Evolutionary conservation across 148 eudicot species (phyloP).

Genomic region (Camellia sinensis): DNA sequence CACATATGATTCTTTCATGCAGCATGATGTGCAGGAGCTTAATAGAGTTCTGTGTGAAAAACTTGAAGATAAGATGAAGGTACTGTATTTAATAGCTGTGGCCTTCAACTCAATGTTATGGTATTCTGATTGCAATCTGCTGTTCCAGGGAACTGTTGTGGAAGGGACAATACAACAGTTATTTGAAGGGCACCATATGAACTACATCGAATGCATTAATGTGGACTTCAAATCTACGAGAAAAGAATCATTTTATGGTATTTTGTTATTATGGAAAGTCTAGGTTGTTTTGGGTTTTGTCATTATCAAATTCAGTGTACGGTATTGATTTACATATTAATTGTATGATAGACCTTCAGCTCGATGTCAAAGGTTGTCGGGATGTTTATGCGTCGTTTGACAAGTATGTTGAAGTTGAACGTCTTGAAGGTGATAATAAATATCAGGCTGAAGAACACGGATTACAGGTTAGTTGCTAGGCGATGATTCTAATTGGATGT

Average conservation of each 20-base stretch:
- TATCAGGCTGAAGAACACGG: conserved; percentile 88
- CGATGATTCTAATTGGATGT: neutral
- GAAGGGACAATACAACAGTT: conserved; percentile 90
- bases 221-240: conserved; percentile 89
- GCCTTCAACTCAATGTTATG: neutral
- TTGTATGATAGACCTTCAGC: conserved; percentile 67
- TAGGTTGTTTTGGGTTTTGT: neutral
- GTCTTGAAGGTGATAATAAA: conserved; percentile 88
- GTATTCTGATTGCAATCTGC: conserved; percentile 6
- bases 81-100: conserved; percentile 18
- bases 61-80: conserved; percentile 98
- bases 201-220: conserved; percentile 85
- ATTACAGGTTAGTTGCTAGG: conserved; percentile 57
- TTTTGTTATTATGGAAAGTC: neutral
- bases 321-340: neutral
- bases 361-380: conserved; percentile 90
- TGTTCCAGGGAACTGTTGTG: conserved; percentile 85
- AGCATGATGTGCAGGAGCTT: conserved; percentile 96
- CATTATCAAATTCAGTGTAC: neutral
- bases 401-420: conserved; percentile 93
- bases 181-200: conserved; percentile 95
- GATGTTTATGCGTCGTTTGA: conserved; percentile 97
- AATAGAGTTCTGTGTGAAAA: conserved; percentile 87
- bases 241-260: conserved; percentile 95
- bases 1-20: conserved; percentile 93